These are phyloP conservation scores for Staphylotrichum tortipilum DNA, from an alignment of 495 filamentous ascomycete species.

Conservation along the genomic window DNA sequence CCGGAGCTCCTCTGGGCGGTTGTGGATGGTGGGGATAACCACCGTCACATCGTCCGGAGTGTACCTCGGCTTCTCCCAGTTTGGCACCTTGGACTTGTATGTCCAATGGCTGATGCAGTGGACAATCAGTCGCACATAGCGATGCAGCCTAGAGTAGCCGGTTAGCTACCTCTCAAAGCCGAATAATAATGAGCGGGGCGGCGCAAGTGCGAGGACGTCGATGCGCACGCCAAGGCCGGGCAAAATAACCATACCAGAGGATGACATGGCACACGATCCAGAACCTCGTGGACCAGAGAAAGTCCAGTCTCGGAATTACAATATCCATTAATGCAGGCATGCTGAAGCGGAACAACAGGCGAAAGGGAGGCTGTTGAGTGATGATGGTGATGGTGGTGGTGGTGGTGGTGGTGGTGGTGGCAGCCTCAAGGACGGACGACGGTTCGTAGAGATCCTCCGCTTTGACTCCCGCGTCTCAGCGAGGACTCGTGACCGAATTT, in stretches of 20 bases:
- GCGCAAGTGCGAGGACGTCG: neutral
- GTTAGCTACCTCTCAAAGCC: slow-evolving; percentile 11
- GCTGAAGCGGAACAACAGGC: slow-evolving; percentile 13
- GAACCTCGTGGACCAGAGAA: slow-evolving; percentile 30
- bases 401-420: no score
- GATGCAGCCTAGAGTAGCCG: slow-evolving; percentile 31
- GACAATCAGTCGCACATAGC: slow-evolving; percentile 46
- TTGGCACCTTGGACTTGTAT: slow-evolving; percentile 38
- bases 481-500: slow-evolving; percentile 5
- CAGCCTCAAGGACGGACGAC: neutral
- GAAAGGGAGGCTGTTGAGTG: no score
- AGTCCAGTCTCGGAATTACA: slow-evolving; percentile 27
- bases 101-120: slow-evolving; percentile 44
- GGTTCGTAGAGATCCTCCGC: neutral
- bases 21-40: slow-evolving; percentile 49
- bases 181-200: neutral
- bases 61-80: slow-evolving; percentile 36
- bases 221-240: neutral
- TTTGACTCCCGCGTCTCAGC: neutral
- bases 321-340: slow-evolving; percentile 29
- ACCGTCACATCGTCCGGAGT: slow-evolving; percentile 47
- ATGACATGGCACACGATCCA: slow-evolving; percentile 31
- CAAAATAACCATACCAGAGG: slow-evolving; percentile 32
- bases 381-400: no score
- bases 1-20: slow-evolving; percentile 44